A percentile compares a stretch with the other conserved stretches of the same genome.
These are phyloP conservation scores for Chrysopogon serrulatus DNA, from an alignment of 176 grass and related monocot species.

Conservation along the genomic window DNA sequence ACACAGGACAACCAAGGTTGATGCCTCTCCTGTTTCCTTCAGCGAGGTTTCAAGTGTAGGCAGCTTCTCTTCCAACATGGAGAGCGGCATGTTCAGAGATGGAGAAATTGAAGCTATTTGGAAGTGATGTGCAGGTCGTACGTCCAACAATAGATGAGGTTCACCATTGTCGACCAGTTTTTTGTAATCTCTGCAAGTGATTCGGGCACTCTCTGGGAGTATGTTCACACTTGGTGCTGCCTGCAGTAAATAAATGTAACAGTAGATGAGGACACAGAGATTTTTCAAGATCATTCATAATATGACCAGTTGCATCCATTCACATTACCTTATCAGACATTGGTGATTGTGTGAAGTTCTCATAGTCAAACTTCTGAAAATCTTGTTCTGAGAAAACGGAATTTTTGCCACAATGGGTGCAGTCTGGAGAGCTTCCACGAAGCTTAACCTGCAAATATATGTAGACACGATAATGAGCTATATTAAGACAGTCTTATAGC, in stretches of 20 bases:
- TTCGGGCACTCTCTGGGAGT: constrained; percentile 46
- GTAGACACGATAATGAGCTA: neutral
- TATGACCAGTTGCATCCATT: neutral
- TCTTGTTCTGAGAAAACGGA: constrained; percentile 49
- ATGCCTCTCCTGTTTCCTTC: neutral
- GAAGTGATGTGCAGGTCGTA: constrained; percentile 77
- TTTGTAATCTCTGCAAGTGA: constrained; percentile 72
- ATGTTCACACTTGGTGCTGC: constrained; percentile 34
- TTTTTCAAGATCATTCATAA: neutral
- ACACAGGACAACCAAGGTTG: constrained; percentile 58
- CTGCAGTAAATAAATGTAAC: constrained; percentile 41
- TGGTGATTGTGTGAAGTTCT: constrained; percentile 78
- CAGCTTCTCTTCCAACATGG: constrained; percentile 54
- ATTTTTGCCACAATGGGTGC: constrained; percentile 67
- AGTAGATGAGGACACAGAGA: neutral
- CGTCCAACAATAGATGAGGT: constrained; percentile 69
- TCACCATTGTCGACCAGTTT: constrained; percentile 42
- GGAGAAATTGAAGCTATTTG: constrained; percentile 66
- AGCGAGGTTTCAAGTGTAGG: constrained; percentile 35
- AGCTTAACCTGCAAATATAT: constrained; percentile 70
- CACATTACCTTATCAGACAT: constrained; percentile 82
- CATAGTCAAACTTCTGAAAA: constrained; percentile 91
- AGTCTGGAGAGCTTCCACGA: constrained; percentile 59
- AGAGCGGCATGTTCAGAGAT: constrained; percentile 72
- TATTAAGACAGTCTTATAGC: neutral